Evolutionary conservation across 441 rosid genomes (phyloP), one percentile per base, ranked within the genome.

Genomic region (Croton setiger): DNA sequence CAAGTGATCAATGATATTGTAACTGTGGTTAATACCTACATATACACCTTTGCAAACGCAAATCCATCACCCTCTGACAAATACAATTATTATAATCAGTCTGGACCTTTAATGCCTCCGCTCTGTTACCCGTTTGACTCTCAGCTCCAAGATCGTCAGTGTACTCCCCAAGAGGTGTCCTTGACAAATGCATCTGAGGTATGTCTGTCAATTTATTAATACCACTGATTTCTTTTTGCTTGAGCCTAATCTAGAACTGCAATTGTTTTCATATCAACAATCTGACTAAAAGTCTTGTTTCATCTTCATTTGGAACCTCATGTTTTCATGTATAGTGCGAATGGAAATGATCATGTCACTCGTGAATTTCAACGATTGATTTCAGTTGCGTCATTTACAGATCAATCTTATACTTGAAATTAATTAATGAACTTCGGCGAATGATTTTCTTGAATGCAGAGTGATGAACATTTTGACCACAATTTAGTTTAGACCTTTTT

Each of bases 81-180:
- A 6, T 72, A 49, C 18, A 76, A 63, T 36, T 87, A 90, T 56
- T 91, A 86, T 79, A 92, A 94, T 69, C 99, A 92, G 60, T 85
- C 96, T 57, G 99, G 99, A 58, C 96, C 98, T 68, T 68, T 78
- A 7, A 84, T 94, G 90, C 99, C 97, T 64, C 89, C 98, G 63
- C 83, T 94, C 41, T 94, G 99, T 85, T 85, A 74, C 77, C 97
- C 97, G 4, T 94, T 82, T 59, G 92, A 87, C 77, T 71, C 79
- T 43, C 82, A 77, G 70, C 81, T 87, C 74, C 84, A 81, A 70
- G 91, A 83, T 45, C 90, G 90, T 60, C 79, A 75, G 68, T 91
- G 97, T 57, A 80, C 75, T 5, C 60, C 85, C 45, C 84, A 83
- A 64, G 97, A 91, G 72, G 85, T 94, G 66, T 85, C 96, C 1